Base-by-base conservation (phyloP, 768 basidiomycete genomes). In the Boletellus ananiceps region DNA sequence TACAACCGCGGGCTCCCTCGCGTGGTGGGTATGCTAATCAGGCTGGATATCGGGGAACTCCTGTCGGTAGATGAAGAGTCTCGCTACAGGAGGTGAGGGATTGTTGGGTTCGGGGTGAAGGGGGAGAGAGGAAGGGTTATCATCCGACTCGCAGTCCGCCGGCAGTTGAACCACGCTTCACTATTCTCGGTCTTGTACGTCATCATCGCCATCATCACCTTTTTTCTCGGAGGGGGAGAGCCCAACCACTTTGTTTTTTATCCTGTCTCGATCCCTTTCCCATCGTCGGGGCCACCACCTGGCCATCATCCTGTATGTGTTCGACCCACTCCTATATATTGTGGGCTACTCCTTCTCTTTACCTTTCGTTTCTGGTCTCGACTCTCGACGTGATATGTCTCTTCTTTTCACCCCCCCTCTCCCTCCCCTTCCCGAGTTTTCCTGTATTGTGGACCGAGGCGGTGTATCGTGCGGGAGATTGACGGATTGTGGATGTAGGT, bases 301-400 rank as follows among this genome's bases (percentile, higher is more conserved):
- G 49, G 23, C 44, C 46, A 43, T 52, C 34, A 23, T 47, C 47
- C 44, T 32, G 56, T 51, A 57, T 61, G 57, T 64, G 57, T 44
- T 50, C 51, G 41, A 50, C 52, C 49, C 21, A 29, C n/a, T 49
- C 40, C 56, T 69, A 68, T 67, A 68, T 67, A 63, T 62, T 61
- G 46, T 58, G 56, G 57, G 66, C 43, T 69, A 57, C 49, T 46
- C 44, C 54, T 44, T 52, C 44, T 48, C 46, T 42, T 48, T 23
- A 35, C 41, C 43, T 45, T 51, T 38, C 56, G 44, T 35, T 54
- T 44, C 33, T 59, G 23, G 23, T 25, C 23, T 25, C 23, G 23
- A 58, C 58, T 62, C 33, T 55, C 54, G 46, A 55, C 47, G 51
- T 56, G 47, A 59, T 40, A 52, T 61, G 33, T 51, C 40, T 46